Evolutionary conservation across 2,329 filamentous ascomycete genomes (phyloP), one percentile per base, ranked within the genome.

Genomic region (Incumbomyces lentus): DNA sequence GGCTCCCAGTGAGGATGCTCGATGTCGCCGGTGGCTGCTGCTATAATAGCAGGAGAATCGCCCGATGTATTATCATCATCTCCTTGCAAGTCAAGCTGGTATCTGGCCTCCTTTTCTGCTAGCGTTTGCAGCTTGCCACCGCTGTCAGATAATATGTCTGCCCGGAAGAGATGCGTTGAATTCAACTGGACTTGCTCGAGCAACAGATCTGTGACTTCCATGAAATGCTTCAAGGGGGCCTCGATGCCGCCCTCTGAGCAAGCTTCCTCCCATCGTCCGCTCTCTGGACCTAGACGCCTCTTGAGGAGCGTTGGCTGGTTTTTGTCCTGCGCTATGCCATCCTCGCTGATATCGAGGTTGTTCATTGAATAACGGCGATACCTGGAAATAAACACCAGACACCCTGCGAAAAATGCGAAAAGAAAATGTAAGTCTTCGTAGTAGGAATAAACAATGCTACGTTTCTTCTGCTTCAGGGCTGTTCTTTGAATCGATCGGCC

Each of bases 131-230:
- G 36, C 4, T 55, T 47, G 49, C 62, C 58, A 62, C 66, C 59
- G 52, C 72, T 78, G 56, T 78, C 71, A 55, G 73, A 74, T 29
- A 77, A 66, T 33, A 82, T 73, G 59, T 82, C 78, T 13, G 78
- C 78, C 6, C 77, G 72, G 51, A 79, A 78, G 12, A 81, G 66
- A 59, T 75, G 69, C 6, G 68, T 72, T 0, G 76, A 76, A 13
- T 73, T 78, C 51, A 79, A 59, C 47, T 81, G 80, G 0, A 77
- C 77, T 51, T 80, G 79, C 36, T 57, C 60, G 47, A 68, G 50
- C 8, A 69, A 57, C 33, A 62, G 62, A 34, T 73, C 66, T 16
- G 78, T 68, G n/a, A 79, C 62, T 45, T 77, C 72, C 17, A 65
- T 52, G 37, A 68, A 65, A 29, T 62, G 58, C 17, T 37, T 30